Evolutionary conservation across 306 rosid genomes (phyloP).

Genomic region (Ormosia semicastrata): DNA sequence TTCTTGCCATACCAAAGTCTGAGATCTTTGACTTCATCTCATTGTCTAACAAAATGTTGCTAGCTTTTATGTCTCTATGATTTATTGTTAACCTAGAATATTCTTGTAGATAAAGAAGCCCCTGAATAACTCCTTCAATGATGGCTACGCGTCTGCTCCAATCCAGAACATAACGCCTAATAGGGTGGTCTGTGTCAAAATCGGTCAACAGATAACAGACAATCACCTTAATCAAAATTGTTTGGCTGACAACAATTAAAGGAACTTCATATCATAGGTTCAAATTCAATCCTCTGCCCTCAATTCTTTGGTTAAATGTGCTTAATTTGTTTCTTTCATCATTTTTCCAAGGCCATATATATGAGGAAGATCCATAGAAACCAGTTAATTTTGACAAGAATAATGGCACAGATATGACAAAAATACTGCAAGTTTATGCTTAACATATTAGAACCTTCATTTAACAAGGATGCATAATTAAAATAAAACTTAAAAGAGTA

Average conservation of each 20-base stretch:
- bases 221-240: too few relatives aligned
- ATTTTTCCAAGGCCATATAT: not conserved
- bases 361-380: not conserved
- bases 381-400: not conserved
- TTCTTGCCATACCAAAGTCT: slow-evolving; percentile 43
- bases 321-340: too few relatives aligned
- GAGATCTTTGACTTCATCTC: slow-evolving; percentile 41
- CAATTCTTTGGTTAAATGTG: too few relatives aligned
- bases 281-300: too few relatives aligned
- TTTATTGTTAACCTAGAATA: slow-evolving; percentile 34
- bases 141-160: slow-evolving; percentile 30
- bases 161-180: not conserved
- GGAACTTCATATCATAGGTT: too few relatives aligned
- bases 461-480: not conserved
- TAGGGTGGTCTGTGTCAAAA: slow-evolving; percentile 26
- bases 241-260: too few relatives aligned
- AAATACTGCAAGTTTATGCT: not conserved
- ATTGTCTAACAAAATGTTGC: slow-evolving; percentile 29
- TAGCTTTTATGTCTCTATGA: slow-evolving; percentile 36
- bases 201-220: not conserved
- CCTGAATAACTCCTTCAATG: slow-evolving; percentile 41
- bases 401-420: too few relatives aligned
- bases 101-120: too few relatives aligned
- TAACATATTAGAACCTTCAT: not conserved
- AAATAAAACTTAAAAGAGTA: not conserved